A percentile compares a stretch with the other conserved stretches of the same genome.
These are phyloP conservation scores for Diatrype stigma DNA, from an alignment of 2,329 filamentous ascomycete species.

Conservation along the genomic window DNA sequence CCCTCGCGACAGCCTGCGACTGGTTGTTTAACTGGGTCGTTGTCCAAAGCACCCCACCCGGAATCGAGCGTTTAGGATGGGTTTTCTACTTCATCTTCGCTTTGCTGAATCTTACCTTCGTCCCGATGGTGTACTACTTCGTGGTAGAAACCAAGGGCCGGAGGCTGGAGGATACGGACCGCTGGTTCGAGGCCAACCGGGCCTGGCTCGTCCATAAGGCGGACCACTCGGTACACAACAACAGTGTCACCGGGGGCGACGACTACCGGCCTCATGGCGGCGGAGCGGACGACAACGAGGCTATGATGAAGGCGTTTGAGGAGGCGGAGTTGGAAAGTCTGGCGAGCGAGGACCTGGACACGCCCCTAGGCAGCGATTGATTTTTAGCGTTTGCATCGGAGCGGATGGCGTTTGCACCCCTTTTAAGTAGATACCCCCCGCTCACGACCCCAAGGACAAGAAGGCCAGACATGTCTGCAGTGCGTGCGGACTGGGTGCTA, in stretches of 20 bases:
- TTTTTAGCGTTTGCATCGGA: not conserved
- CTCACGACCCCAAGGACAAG: too few relatives aligned
- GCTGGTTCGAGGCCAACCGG: constrained; percentile 5
- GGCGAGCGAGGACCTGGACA: not conserved
- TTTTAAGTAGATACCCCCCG: too few relatives aligned
- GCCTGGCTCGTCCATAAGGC: constrained; percentile 5
- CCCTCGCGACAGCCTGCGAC: constrained; percentile 29
- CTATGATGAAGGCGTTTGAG: constrained; percentile 6
- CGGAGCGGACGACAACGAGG: constrained; percentile 3
- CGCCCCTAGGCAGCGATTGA: not conserved
- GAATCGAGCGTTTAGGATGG: constrained; percentile 40
- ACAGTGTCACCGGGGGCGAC: not conserved
- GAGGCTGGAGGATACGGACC: constrained; percentile 3
- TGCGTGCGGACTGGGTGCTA: too few relatives aligned
- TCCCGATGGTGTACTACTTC: constrained; percentile 4
- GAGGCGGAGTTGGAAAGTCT: constrained; percentile 21
- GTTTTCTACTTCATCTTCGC: constrained; percentile 41
- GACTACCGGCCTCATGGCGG: not conserved
- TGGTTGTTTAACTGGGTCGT: constrained; percentile 32
- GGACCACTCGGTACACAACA: constrained; percentile 1
- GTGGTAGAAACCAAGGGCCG: constrained; percentile 3
- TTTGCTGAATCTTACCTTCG: not conserved
- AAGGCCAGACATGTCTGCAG: too few relatives aligned
- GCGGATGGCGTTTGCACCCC: too few relatives aligned
- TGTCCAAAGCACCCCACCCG: constrained; percentile 29